These are phyloP conservation scores for Hirsutella thompsonii DNA, from an alignment of 2,329 filamentous ascomycete species.

Conservation along the genomic window DNA sequence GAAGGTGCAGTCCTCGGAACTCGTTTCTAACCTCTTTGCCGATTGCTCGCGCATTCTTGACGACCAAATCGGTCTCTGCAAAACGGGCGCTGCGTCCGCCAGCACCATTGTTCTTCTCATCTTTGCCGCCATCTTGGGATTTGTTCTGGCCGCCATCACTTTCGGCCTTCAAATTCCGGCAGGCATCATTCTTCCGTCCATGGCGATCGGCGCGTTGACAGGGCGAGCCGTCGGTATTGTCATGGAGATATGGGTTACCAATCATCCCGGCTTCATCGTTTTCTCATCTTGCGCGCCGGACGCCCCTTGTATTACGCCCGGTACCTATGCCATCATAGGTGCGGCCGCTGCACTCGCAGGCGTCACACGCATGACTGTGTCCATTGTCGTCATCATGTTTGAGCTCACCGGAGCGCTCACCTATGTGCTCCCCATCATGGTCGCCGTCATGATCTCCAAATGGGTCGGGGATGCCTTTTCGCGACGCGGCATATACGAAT, in stretches of 20 bases:
- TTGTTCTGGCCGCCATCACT: conserved; percentile 76
- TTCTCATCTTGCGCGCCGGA: conserved; percentile 85
- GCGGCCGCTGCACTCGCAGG: conserved; percentile 84
- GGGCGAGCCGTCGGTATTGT: conserved; percentile 92
- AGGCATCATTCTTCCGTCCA: conserved; percentile 94
- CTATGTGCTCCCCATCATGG: conserved; percentile 97
- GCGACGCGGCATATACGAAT: conserved; percentile 83
- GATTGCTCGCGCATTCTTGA: conserved; percentile 85
- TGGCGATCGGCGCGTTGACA: conserved; percentile 93
- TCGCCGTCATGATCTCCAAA: conserved; percentile 90
- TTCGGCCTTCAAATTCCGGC: conserved; percentile 97
- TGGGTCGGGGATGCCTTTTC: conserved; percentile 92
- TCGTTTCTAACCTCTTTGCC: conserved; percentile 93
- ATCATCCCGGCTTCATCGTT: conserved; percentile 73
- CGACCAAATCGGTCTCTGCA: conserved; percentile 82
- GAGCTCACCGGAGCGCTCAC: conserved; percentile 94
- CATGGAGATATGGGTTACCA: conserved; percentile 52
- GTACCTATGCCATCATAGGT: conserved; percentile 91
- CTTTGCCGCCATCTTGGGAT: conserved; percentile 70
- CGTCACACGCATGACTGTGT: conserved; percentile 97
- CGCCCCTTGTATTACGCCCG: conserved; percentile 90
- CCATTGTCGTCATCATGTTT: conserved; percentile 98
- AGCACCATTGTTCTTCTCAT: conserved; percentile 74
- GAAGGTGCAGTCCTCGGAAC: conserved; percentile 90
- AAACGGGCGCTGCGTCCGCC: conserved; percentile 60